A percentile compares a stretch with the other conserved stretches of the same genome.
Conservation (phyloP, 805 yeast species). For the Cyberlindnera japonica region DNA sequence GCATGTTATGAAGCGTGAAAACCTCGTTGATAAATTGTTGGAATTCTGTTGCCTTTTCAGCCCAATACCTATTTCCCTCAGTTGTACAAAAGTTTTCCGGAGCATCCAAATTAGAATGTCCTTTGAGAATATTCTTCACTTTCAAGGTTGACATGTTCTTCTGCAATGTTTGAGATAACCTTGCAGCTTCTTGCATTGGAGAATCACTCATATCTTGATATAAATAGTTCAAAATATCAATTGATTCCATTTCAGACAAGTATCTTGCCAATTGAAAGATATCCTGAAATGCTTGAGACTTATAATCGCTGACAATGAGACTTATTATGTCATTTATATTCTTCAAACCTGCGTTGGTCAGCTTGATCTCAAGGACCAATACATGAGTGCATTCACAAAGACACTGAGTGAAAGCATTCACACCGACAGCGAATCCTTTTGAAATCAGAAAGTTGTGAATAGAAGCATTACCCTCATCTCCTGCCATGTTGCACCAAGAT, state of each 20-base stretch:
- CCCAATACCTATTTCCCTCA: slow-evolving; percentile 41
- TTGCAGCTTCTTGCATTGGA: slow-evolving; percentile 47
- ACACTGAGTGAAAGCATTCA: slow-evolving; percentile 41
- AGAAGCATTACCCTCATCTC: slow-evolving; percentile 57
- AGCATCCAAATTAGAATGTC: slow-evolving; percentile 31
- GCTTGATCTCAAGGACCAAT: slow-evolving; percentile 46
- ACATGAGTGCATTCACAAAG: slow-evolving; percentile 35
- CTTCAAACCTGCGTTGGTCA: slow-evolving; percentile 45
- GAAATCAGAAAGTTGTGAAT: slow-evolving; percentile 38
- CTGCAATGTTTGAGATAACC: slow-evolving; percentile 38
- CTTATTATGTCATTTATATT: slow-evolving; percentile 34
- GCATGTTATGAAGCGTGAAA: slow-evolving; percentile 32
- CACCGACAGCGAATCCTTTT: slow-evolving; percentile 34
- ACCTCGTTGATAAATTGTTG: slow-evolving; percentile 29
- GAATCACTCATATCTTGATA: slow-evolving; percentile 36
- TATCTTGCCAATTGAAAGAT: slow-evolving; percentile 33
- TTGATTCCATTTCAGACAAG: slow-evolving; percentile 45
- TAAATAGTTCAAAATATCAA: slow-evolving; percentile 44
- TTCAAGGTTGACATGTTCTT: slow-evolving; percentile 30
- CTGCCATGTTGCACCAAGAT: slow-evolving; percentile 56
- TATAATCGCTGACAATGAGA: slow-evolving; percentile 29
- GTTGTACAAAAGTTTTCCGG: slow-evolving; percentile 25
- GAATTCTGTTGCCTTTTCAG: slow-evolving; percentile 35
- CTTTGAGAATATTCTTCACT: slow-evolving; percentile 41
- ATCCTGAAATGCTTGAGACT: slow-evolving; percentile 17